Evolutionary conservation across 805 yeast species (phyloP).

Genomic region (Saccharomyces mikatae): DNA sequence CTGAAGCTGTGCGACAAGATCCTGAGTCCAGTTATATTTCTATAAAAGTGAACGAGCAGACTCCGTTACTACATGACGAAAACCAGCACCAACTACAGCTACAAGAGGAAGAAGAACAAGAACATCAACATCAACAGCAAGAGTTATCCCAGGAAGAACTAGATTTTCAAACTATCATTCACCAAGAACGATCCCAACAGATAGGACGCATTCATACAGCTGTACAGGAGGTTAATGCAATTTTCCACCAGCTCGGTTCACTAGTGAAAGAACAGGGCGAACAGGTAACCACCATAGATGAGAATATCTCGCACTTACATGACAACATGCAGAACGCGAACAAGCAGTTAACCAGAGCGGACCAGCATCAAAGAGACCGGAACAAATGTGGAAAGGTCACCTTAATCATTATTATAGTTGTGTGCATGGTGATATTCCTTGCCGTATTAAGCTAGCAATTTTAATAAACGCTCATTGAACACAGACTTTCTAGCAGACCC

Average conservation of each 20-base stretch:
- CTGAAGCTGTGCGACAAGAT: conserved; percentile 12
- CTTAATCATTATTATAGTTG: conserved; percentile 47
- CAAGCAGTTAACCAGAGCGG: conserved; percentile 63
- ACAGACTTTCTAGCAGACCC: background rate
- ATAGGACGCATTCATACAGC: conserved; percentile 68
- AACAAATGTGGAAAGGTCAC: conserved; percentile 69
- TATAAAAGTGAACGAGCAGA: conserved; percentile 27
- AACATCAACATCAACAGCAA: conserved; percentile 25
- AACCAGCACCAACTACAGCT: conserved; percentile 14
- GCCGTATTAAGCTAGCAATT: conserved; percentile 32
- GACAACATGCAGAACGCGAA: conserved; percentile 63
- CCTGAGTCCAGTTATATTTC: conserved; percentile 17
- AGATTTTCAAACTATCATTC: conserved; percentile 54
- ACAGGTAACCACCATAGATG: conserved; percentile 77
- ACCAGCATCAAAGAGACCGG: conserved; percentile 60
- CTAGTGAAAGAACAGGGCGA: conserved; percentile 79
- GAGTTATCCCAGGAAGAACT: conserved; percentile 41
- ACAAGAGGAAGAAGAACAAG: conserved; percentile 27
- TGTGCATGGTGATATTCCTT: conserved; percentile 51
- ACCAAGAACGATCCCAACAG: conserved; percentile 67
- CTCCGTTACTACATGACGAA: conserved; percentile 35
- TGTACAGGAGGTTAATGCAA: conserved; percentile 75
- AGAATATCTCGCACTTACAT: conserved; percentile 57
- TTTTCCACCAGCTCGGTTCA: conserved; percentile 71
- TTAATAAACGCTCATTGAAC: background rate